Evolutionary conservation across 345 rosid genomes (phyloP), one percentile per base, ranked within the genome.

Genomic region (Cardamine resedifolia): DNA sequence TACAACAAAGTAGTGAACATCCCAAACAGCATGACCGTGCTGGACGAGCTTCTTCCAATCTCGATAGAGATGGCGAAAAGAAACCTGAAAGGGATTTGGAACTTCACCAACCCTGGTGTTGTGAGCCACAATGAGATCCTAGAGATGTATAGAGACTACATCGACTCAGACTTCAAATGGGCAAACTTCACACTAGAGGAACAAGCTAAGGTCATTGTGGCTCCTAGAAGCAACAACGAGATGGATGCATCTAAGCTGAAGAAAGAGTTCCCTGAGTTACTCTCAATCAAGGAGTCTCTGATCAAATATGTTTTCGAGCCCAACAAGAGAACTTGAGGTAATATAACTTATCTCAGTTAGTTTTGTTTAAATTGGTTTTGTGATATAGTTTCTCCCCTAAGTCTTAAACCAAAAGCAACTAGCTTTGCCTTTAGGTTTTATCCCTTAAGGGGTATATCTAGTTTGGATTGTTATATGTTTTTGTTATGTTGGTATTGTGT

Each of bases 21-120:
- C 49, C 83, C 85, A 24, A 85, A 81, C 56, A 85, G 86, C 83
- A 83, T 85, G 88, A 82, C 88, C 5, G 83, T 83, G 66, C 74
- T 85, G 28, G 85, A 85, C 38, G 88, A 85, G 82, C 79, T 85
- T 24, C 77, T 85, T 9, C 85, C 85, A 15, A 79, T 82, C 62
- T 75, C 88, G 18, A 73, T 83, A 19, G 88, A 83, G 75, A 83
- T 85, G 86, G 88, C 88, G 2, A 83, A 73, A 58, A 77, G 83
- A 63, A 79, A 83, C 28, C 79, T 72, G 71, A 79, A 61, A 70
- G 86, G 88, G 21, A 73, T 81, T 49, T 85, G 85, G 83, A 83
- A 85, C 74, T 83, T 85, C 73, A 83, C 85, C 15, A 85, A 85
- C 68, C 85, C 85, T 19, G 83, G 89, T 44, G 89, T 76, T 7